These are phyloP conservation scores for Penicillium angulare DNA, from an alignment of 495 filamentous ascomycete species.

Conservation along the genomic window DNA sequence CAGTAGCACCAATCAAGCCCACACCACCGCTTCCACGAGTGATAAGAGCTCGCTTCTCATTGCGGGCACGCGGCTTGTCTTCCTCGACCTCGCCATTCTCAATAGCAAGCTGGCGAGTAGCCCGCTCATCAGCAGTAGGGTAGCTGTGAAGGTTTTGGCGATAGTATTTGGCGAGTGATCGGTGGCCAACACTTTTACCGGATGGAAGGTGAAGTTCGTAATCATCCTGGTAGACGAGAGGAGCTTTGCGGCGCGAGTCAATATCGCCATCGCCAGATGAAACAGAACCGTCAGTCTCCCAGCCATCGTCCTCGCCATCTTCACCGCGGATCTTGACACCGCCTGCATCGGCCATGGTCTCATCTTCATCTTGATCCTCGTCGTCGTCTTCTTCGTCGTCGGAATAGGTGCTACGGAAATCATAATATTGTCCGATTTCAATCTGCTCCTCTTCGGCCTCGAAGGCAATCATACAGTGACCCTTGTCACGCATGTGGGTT, in stretches of 20 bases:
- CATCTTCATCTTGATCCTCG: conserved; percentile 35
- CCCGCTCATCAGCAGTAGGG: conserved; percentile 65
- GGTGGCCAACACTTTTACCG: conserved; percentile 86
- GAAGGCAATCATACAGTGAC: conserved; percentile 95
- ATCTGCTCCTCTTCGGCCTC: conserved; percentile 86
- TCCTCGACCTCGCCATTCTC: conserved; percentile 50
- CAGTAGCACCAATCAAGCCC: conserved; percentile 73
- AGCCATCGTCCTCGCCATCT: conserved; percentile 62
- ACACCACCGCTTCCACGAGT: conserved; percentile 67
- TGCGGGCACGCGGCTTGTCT: conserved; percentile 35
- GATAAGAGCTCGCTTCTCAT: conserved; percentile 58
- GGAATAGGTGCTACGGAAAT: conserved; percentile 92
- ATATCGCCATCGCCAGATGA: conserved; percentile 62
- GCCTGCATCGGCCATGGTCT: conserved; percentile 31
- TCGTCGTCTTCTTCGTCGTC: conserved; percentile 68
- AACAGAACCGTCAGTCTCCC: conserved; percentile 89
- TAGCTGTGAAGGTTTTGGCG: conserved; percentile 89
- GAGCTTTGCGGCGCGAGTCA: conserved; percentile 51
- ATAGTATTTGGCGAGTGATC: conserved; percentile 80
- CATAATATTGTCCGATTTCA: conserved; percentile 96
- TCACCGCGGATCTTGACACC: conserved; percentile 38
- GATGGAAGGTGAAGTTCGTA: conserved; percentile 93
- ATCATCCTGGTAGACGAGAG: conserved; percentile 78
- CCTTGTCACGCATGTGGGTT: conserved; percentile 95
- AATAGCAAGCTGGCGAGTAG: conserved; percentile 43